Evolutionary conservation across 2,329 filamentous ascomycete genomes (phyloP).

Genomic region (Blumeria hordei): DNA sequence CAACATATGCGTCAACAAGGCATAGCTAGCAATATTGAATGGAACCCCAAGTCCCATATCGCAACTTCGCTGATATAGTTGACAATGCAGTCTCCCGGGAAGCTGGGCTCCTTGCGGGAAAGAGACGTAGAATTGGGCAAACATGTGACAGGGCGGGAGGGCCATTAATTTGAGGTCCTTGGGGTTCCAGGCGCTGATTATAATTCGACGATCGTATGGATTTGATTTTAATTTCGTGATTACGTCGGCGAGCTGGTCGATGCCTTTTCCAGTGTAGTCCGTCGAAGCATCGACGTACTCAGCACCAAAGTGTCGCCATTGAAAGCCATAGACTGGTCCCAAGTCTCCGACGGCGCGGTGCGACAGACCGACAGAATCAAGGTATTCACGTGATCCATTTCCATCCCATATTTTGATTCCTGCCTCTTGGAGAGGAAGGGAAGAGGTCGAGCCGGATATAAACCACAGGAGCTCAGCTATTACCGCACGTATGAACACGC

Average conservation of each 20-base stretch:
- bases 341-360: conserved; percentile 74
- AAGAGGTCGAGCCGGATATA: conserved; percentile 62
- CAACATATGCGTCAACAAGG: conserved; percentile 83
- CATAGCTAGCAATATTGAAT: conserved; percentile 94
- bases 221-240: conserved; percentile 59
- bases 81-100: conserved; percentile 54
- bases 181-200: conserved; percentile 73
- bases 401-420: conserved; percentile 97
- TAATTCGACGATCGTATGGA: conserved; percentile 75
- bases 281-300: conserved; percentile 55
- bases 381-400: conserved; percentile 73
- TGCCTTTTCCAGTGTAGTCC: conserved; percentile 69
- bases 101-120: conserved; percentile 11
- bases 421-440: conserved; percentile 45
- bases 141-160: conserved; percentile 88
- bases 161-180: conserved; percentile 46
- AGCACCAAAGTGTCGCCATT: conserved; percentile 95
- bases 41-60: conserved; percentile 91
- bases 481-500: conserved; percentile 76
- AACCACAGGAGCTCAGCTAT: conserved; percentile 94
- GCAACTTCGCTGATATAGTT: conserved; percentile 81
- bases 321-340: conserved; percentile 90
- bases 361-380: conserved; percentile 59
- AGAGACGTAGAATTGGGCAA: conserved; percentile 56
- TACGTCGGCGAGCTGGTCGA: conserved; percentile 87